These are phyloP conservation scores for Ilex paraguariensis DNA, from an alignment of 305 asterid genomes.

Conservation along the genomic window DNA sequence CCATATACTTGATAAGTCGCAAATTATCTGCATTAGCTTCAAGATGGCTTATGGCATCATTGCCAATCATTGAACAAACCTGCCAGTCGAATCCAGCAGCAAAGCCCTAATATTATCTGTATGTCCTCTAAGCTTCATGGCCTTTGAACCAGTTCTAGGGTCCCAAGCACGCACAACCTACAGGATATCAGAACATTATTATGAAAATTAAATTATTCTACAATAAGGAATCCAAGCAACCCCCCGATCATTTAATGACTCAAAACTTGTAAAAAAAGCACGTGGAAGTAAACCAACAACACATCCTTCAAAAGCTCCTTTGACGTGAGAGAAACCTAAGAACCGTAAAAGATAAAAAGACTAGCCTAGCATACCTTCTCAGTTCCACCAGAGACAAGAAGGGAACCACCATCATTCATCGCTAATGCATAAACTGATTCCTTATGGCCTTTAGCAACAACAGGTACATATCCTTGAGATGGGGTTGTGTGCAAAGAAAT, in stretches of 20 bases:
- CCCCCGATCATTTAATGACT: too few relatives aligned
- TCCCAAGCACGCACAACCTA: conserved; percentile 99
- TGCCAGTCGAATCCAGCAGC: conserved; percentile 87
- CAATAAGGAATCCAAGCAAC: conserved; percentile 4
- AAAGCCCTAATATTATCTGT: conserved; percentile 92
- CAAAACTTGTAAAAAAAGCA: too few relatives aligned
- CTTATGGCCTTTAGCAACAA: conserved; percentile 95
- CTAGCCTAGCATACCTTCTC: conserved; percentile 66
- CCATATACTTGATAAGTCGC: too few relatives aligned
- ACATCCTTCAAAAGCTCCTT: conserved; percentile 1
- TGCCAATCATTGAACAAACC: conserved; percentile 44
- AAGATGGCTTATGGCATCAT: conserved; percentile 5
- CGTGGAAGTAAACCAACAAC: neutral
- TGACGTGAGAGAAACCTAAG: conserved; percentile 4
- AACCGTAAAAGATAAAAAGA: conserved; percentile 13
- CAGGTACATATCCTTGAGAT: conserved; percentile 73
- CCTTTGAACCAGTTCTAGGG: conserved; percentile 88
- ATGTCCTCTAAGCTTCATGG: conserved; percentile 95
- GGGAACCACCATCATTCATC: conserved; percentile 78
- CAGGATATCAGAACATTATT: conserved; percentile 13
- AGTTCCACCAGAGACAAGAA: conserved; percentile 99
- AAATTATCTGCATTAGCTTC: too few relatives aligned
- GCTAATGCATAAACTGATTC: conserved; percentile 97
- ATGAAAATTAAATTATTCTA: neutral
- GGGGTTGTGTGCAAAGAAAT: conserved; percentile 71